These are phyloP conservation scores for Coniella vitis DNA, from an alignment of 2,329 filamentous ascomycete genomes.

Conservation along the genomic window DNA sequence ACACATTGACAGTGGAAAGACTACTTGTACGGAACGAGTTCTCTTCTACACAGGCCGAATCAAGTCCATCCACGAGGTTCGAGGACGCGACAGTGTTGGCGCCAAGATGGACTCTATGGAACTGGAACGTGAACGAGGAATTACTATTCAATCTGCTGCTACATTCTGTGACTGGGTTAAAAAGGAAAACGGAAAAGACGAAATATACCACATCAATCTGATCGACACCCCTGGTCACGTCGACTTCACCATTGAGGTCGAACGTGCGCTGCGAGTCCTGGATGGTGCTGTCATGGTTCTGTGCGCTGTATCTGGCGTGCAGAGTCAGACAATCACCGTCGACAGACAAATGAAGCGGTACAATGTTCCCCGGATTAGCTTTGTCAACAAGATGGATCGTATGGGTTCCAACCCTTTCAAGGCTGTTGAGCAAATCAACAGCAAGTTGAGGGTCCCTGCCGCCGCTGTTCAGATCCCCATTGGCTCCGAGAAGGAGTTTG, in stretches of 20 bases:
- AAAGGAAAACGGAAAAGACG: constrained; percentile 72
- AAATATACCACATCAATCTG: constrained; percentile 95
- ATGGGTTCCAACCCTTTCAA: constrained; percentile 99
- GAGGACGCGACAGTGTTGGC: constrained; percentile 87
- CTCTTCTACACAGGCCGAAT: constrained; percentile 98
- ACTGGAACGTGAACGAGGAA: constrained; percentile 94
- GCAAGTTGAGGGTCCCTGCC: constrained; percentile 86
- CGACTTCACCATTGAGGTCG: constrained; percentile 98
- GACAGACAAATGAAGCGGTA: constrained; percentile 98
- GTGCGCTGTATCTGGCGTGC: constrained; percentile 93
- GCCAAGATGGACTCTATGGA: constrained; percentile 99
- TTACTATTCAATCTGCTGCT: constrained; percentile 96
- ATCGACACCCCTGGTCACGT: constrained; percentile 99
- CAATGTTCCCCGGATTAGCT: constrained; percentile 90
- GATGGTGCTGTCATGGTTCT: constrained; percentile 98
- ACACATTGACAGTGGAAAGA: constrained; percentile 98
- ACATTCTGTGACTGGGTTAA: constrained; percentile 98
- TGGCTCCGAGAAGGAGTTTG: constrained; percentile 82
- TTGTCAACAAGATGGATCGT: constrained; percentile 99
- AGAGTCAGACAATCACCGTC: constrained; percentile 96
- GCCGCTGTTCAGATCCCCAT: constrained; percentile 94
- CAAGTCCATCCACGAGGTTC: constrained; percentile 93
- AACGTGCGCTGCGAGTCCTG: constrained; percentile 86
- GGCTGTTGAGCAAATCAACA: constrained; percentile 94
- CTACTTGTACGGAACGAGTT: constrained; percentile 90